Base-by-base conservation (phyloP, 148 eudicot species). In the Chenopodium album region DNA sequence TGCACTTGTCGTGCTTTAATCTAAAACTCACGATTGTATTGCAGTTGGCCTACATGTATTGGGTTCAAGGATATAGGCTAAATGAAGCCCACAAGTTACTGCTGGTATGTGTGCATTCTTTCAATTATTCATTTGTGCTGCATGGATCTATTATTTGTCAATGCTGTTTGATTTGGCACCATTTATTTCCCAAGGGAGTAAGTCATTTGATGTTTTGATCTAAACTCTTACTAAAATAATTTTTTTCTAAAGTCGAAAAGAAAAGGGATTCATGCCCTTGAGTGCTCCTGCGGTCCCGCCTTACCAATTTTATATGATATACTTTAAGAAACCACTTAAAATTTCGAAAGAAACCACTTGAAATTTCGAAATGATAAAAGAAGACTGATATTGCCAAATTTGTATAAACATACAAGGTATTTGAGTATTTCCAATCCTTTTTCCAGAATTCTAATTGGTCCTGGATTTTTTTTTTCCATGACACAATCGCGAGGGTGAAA, bases 41-140 rank as follows among this genome's bases (percentile, higher is more conserved):
- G 79, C 93, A 96, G 99, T 76, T 96, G 83, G 95, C 99, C 69
- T 96, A 96, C 87, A 94, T 96, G 98, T 96, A 90, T 79, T 96
- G 98, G 98, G 83, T 94, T 80, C 98, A 89, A 85, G 98, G 98
- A 54, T 96, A 94, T 82, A 88, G 73, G 81, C 91, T 96, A 34
- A 87, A 81, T 48, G 92, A 92, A 79, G 98, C 98, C 66, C 86
- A 85, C 87, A 80, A 62, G 63, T 85, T 94, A 85, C 87, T 96
- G 63, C 85, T 87, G 95, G 99, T 96, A 92, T 32, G 81, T 78
- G 48, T 73, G 10, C 69, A 71, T 76, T 72, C 29, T 59, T 41
- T 32, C 63, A 34, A 20, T 29, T 22, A 34, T 76, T 2, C 11
- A 75, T 9, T 44, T 71, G 37, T 46, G 31, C 41, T 75, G 26